These are phyloP conservation scores for Zalaria sp. DNA, from an alignment of 2,329 filamentous ascomycete genomes.

Conservation along the genomic window DNA sequence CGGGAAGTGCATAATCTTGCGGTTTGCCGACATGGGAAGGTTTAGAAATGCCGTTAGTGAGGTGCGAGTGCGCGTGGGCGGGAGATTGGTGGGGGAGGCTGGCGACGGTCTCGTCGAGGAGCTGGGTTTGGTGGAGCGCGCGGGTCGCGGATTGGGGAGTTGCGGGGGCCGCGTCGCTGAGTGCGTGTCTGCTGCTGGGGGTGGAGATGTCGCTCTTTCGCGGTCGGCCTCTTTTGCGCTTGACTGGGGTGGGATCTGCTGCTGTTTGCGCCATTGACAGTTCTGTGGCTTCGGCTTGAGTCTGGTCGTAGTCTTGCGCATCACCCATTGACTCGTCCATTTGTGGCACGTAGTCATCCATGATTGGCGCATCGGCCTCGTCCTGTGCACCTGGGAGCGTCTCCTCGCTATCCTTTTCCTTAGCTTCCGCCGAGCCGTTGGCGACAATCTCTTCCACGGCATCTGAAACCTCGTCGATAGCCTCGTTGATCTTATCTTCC, in stretches of 20 bases:
- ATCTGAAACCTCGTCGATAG: conserved; percentile 4
- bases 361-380: not conserved
- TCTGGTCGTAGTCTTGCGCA: conserved; percentile 1
- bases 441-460: conserved; percentile 1
- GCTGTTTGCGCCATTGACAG: not conserved
- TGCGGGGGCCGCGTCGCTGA: no score
- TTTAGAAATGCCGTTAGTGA: not conserved
- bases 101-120: not conserved
- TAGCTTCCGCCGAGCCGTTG: not conserved
- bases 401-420: not conserved
- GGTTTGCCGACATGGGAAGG: not conserved
- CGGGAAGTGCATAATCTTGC: no score
- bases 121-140: no score
- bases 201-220: not conserved
- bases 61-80: not conserved
- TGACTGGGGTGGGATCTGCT: no score
- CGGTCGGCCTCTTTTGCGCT: not conserved
- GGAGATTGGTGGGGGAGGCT: not conserved
- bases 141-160: no score
- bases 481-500: conserved; percentile 3
- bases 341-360: conserved; percentile 2
- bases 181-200: no score
- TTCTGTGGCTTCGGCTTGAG: not conserved
- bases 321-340: not conserved
- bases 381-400: not conserved